phyloP scores from a whole-genome alignment of 148 eudicot genomes.

The Chenopodium formosanum region DNA sequence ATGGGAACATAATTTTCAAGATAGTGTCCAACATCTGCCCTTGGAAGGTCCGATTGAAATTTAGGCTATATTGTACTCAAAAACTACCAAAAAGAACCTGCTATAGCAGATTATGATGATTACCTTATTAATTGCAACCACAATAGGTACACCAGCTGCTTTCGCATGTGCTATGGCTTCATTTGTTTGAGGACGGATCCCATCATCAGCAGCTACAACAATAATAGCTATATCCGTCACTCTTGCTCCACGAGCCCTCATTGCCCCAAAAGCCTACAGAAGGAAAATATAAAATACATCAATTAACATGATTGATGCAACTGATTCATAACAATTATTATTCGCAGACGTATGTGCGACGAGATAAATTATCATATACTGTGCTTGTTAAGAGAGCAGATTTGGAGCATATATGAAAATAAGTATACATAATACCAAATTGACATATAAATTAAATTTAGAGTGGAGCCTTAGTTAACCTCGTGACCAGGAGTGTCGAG shows the following conservation, averaged over 20 bases:
- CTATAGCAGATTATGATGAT: neutral
- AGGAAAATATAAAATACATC: conserved; percentile 16
- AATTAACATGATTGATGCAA: conserved; percentile 13
- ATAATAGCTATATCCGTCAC: conserved; percentile 95
- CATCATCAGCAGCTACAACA: conserved; percentile 99
- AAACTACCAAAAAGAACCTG: neutral
- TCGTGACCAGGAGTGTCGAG: conserved; percentile 99
- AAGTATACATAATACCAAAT: conserved; percentile 2
- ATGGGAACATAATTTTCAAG: neutral
- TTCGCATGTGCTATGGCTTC: conserved; percentile 99
- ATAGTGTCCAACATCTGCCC: neutral
- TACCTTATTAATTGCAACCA: conserved; percentile 95
- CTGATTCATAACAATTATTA: neutral
- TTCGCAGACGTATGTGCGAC: neutral
- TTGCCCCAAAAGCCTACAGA: conserved; percentile 94
- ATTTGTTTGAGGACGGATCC: conserved; percentile 88
- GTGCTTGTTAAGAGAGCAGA: neutral
- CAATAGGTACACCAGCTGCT: conserved; percentile 95
- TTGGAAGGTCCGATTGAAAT: neutral
- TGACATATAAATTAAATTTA: neutral
- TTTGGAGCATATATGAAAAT: neutral
- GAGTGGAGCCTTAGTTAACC: conserved; percentile 33
- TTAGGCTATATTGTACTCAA: neutral
- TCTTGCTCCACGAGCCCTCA: conserved; percentile 99
- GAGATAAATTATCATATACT: neutral